Evolutionary conservation across 176 grass and related monocot species (phyloP).

Genomic region (Echinochloa phyllopogon): DNA sequence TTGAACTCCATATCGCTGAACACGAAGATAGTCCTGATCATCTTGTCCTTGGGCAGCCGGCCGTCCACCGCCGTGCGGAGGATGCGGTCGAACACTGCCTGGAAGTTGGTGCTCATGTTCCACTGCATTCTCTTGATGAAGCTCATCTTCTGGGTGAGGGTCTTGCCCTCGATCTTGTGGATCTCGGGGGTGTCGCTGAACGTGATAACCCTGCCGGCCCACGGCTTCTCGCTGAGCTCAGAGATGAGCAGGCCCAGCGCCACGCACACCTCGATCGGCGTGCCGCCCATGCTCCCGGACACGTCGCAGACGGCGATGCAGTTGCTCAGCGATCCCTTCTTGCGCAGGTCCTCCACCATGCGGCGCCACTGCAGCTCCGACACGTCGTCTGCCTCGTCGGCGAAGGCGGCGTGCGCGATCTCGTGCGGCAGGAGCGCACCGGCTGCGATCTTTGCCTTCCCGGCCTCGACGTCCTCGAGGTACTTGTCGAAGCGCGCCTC

Average conservation of each 20-base stretch:
- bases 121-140: conserved; percentile 35
- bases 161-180: conserved; percentile 45
- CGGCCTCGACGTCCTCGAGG: conserved; percentile 31
- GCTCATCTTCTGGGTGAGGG: conserved; percentile 31
- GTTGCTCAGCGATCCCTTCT: conserved; percentile 35
- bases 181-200: not conserved
- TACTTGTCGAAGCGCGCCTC: conserved; percentile 30
- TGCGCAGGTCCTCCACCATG: conserved; percentile 40
- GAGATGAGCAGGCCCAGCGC: conserved; percentile 51
- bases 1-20: conserved; percentile 92
- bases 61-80: conserved; percentile 38
- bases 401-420: not conserved
- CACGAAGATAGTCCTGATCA: conserved; percentile 59
- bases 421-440: conserved; percentile 52
- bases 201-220: conserved; percentile 52
- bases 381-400: conserved; percentile 17
- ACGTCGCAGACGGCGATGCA: conserved; percentile 58
- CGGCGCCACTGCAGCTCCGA: conserved; percentile 50
- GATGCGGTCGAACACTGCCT: conserved; percentile 55
- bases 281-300: conserved; percentile 42
- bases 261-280: conserved; percentile 52
- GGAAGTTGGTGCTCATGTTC: conserved; percentile 47
- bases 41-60: conserved; percentile 37
- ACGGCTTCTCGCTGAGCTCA: conserved; percentile 57
- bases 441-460: conserved; percentile 42